Percentiles rank a stretch among this genome's conserved stretches.
Conservation (phyloP, 2,329 filamentous ascomycete genomes). For the Ascochyta pisi region DNA sequence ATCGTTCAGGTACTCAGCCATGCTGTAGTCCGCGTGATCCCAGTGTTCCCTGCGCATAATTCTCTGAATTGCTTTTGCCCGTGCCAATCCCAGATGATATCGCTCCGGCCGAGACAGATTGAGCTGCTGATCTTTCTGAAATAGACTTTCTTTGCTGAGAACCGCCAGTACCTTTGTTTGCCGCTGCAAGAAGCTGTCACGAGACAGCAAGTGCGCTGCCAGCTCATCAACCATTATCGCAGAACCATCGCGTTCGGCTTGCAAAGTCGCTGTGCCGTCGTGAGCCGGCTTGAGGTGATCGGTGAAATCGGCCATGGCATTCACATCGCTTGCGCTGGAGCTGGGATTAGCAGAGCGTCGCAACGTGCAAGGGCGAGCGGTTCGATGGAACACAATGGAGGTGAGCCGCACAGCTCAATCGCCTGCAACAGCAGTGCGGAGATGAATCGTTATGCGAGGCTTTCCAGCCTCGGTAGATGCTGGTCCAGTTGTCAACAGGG, state of each 20-base stretch:
- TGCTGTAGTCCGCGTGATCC: slow-evolving; percentile 58
- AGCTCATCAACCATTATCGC: slow-evolving; percentile 54
- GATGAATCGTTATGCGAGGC: not conserved
- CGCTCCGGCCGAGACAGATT: slow-evolving; percentile 60
- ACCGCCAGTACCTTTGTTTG: slow-evolving; percentile 56
- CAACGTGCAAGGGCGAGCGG: slow-evolving; percentile 9
- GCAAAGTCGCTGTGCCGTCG: slow-evolving; percentile 56
- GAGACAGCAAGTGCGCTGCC: slow-evolving; percentile 54
- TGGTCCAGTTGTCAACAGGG: not conserved
- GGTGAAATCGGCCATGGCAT: slow-evolving; percentile 58
- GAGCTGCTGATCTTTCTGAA: slow-evolving; percentile 58
- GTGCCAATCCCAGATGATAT: slow-evolving; percentile 60
- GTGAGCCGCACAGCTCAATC: not conserved
- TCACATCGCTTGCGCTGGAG: slow-evolving; percentile 14
- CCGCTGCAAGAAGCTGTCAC: slow-evolving; percentile 57
- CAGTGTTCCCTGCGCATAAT: slow-evolving; percentile 56
- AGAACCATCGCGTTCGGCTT: slow-evolving; percentile 55
- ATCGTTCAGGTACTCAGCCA: slow-evolving; percentile 61
- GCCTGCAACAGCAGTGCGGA: slow-evolving; percentile 19
- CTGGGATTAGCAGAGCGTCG: slow-evolving; percentile 14
- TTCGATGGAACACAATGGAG: slow-evolving; percentile 5
- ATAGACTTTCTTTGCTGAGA: slow-evolving; percentile 56
- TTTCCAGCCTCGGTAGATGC: slow-evolving; percentile 24
- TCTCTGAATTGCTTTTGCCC: slow-evolving; percentile 59
- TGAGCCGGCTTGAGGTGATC: slow-evolving; percentile 56